Percentiles rank a stretch among this genome's conserved stretches.
Evolutionary conservation across 179 eudicot genomes (phyloP).

Genomic region (Actinidia chinensis): DNA sequence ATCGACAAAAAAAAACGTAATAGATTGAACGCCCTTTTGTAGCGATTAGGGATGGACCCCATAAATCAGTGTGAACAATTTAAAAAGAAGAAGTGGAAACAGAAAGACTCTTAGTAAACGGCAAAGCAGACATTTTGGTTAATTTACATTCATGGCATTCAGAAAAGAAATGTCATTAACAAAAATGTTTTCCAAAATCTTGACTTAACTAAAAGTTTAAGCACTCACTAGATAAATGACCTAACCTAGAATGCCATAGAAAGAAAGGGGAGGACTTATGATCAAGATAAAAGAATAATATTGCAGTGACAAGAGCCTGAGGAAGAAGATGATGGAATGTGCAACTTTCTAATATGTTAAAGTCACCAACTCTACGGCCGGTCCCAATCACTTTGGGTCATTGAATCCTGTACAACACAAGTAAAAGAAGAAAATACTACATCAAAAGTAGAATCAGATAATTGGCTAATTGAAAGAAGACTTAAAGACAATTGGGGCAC

Average conservation of each 20-base stretch:
- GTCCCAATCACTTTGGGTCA: not conserved
- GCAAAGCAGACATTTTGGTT: not conserved
- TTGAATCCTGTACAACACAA: not conserved
- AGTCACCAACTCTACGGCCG: not conserved
- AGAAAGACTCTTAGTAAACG: not conserved
- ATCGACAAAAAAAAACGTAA: not conserved
- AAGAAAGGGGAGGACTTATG: not conserved
- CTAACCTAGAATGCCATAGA: not conserved
- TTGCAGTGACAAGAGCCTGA: not conserved
- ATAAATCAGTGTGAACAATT: not conserved
- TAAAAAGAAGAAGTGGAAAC: not conserved
- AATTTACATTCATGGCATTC: not conserved
- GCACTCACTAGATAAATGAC: not conserved
- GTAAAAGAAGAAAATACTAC: not conserved
- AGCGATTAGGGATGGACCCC: not conserved
- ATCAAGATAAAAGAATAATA: not conserved
- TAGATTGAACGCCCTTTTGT: not conserved
- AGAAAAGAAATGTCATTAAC: not conserved
- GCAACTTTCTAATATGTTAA: not conserved
- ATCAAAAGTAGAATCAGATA: not conserved
- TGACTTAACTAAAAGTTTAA: not conserved
- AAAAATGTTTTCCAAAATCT: not conserved
- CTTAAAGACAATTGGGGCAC: not conserved
- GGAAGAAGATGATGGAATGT: not conserved
- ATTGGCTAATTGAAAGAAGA: not conserved